A percentile compares a stretch with the other conserved stretches of the same genome.
Conservation (phyloP, 108 stramenopile genomes). For the Nannochloropsis oceanica region DNA sequence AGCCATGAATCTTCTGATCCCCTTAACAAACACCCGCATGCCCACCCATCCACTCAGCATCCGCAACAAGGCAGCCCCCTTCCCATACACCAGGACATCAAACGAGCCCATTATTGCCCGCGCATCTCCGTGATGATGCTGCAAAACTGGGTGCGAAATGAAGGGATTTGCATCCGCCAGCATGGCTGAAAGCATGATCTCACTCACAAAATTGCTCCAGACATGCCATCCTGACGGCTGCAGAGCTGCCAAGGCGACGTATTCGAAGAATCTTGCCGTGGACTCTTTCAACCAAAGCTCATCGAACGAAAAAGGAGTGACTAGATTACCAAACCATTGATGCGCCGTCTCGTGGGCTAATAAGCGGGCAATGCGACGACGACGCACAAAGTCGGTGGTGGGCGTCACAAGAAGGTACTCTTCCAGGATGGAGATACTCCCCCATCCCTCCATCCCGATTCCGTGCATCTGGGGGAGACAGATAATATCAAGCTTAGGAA, state of each 20-base stretch:
- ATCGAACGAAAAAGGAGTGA: conserved; percentile 25
- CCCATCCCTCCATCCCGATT: conserved; percentile 36
- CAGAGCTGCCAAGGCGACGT: conserved; percentile 17
- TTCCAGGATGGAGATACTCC: conserved; percentile 18
- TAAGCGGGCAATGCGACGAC: conserved; percentile 22
- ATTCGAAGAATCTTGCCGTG: conserved; percentile 18
- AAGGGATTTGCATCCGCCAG: conserved; percentile 4
- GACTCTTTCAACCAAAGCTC: conserved; percentile 36
- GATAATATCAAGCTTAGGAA: conserved; percentile 32
- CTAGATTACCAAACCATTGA: conserved; percentile 34
- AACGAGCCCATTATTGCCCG: conserved; percentile 9
- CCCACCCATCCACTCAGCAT: conserved; percentile 20
- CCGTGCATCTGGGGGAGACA: conserved; percentile 28
- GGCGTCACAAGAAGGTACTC: conserved; percentile 18
- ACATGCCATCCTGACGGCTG: not conserved
- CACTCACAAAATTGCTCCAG: conserved; percentile 23
- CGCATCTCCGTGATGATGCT: conserved; percentile 17
- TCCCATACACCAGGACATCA: conserved; percentile 22
- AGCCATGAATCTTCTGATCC: not conserved
- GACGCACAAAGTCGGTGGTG: conserved; percentile 1
- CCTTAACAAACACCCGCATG: not conserved
- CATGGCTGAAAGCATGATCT: conserved; percentile 5
- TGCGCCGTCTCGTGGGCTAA: conserved; percentile 28
- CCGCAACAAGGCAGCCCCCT: conserved; percentile 21
- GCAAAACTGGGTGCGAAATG: conserved; percentile 7